Percentiles rank a stretch among this genome's conserved stretches.
Evolutionary conservation across 78 protist species (phyloP).

Genomic region (Chrysochromulina parva): DNA sequence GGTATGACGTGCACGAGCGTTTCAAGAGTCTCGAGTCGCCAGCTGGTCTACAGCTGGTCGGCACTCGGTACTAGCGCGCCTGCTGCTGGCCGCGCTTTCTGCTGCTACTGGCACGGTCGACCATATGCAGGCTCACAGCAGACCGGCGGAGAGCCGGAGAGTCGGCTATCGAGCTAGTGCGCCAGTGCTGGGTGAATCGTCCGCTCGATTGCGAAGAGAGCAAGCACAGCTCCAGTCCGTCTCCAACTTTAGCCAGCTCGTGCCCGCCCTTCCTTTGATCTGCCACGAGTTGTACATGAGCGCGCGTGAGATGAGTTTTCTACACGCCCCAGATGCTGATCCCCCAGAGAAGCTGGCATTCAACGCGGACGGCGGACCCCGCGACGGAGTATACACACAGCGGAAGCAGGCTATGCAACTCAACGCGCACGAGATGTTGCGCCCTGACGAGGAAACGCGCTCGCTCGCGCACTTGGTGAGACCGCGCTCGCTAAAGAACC

Average conservation of each 20-base stretch:
- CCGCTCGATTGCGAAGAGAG: not conserved
- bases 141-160: not conserved
- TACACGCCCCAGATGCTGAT: not conserved
- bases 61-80: not conserved
- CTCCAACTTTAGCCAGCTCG: too few relatives aligned
- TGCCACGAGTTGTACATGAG: not conserved
- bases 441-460: not conserved
- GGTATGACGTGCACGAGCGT: constrained; percentile 18
- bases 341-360: too few relatives aligned
- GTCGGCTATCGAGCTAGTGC: not conserved
- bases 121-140: not conserved
- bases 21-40: not conserved
- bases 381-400: not conserved
- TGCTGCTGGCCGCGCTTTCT: constrained; percentile 15
- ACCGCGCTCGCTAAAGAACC: too few relatives aligned
- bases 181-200: not conserved
- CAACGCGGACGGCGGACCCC: not conserved
- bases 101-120: not conserved
- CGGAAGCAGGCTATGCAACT: not conserved
- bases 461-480: not conserved
- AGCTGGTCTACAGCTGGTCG: not conserved
- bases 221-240: not conserved
- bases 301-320: not conserved
- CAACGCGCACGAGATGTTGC: not conserved
- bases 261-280: not conserved